These are phyloP conservation scores for Pyricularia pennisetigena DNA, from an alignment of 2,329 filamentous ascomycete genomes.

Conservation along the genomic window DNA sequence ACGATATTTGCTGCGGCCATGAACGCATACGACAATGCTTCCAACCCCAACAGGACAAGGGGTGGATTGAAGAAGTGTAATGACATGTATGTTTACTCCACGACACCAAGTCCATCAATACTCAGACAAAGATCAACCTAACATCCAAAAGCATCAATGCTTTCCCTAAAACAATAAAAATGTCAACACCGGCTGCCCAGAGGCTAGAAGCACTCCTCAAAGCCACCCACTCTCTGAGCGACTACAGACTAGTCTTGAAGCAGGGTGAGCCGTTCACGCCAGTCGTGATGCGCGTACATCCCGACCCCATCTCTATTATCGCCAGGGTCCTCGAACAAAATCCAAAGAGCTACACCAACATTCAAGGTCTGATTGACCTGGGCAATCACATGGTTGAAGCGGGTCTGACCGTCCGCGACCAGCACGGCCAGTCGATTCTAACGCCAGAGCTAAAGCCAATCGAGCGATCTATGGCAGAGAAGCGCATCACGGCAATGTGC, in stretches of 20 bases:
- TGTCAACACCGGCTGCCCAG: constrained; percentile 38
- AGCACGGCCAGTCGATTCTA: constrained; percentile 15
- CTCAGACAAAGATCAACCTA: neutral
- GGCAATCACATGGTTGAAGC: constrained; percentile 57
- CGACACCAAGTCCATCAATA: neutral
- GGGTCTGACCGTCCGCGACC: constrained; percentile 31
- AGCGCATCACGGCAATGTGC: constrained; percentile 69
- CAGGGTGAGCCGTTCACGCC: constrained; percentile 74
- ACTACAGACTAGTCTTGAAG: constrained; percentile 68
- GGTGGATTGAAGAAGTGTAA: constrained; percentile 70
- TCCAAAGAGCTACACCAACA: constrained; percentile 58
- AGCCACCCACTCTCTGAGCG: constrained; percentile 65
- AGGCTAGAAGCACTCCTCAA: constrained; percentile 55
- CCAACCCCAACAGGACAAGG: constrained; percentile 67
- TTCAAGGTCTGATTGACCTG: constrained; percentile 64
- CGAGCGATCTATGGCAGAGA: constrained; percentile 36
- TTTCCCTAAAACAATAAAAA: constrained; percentile 48
- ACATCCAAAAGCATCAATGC: constrained; percentile 42
- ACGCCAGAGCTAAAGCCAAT: constrained; percentile 16
- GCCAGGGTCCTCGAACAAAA: constrained; percentile 70
- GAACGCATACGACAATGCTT: constrained; percentile 69
- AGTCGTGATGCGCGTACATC: constrained; percentile 65
- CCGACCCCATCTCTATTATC: constrained; percentile 65
- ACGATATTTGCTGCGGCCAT: constrained; percentile 55
- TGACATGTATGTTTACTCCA: constrained; percentile 48